Conservation (phyloP, 129 eudicot genomes). For the Oenanthe sinensis region DNA sequence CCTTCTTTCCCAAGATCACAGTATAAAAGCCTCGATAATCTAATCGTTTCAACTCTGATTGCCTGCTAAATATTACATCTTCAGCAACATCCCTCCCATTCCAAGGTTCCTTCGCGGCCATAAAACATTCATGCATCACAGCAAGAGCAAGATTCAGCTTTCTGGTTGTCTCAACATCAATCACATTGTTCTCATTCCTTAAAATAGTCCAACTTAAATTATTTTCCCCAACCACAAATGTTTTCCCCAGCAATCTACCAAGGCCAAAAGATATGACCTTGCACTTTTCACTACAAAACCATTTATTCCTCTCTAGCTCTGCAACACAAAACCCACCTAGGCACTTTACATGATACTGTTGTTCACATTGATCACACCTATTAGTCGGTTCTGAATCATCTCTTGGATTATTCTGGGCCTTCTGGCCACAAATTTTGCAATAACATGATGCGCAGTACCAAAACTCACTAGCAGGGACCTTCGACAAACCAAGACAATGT, state of each 20-base stretch:
- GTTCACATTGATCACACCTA: constrained; percentile 67
- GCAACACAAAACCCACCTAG: constrained; percentile 15
- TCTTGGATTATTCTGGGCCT: constrained; percentile 17
- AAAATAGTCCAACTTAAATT: constrained; percentile 57
- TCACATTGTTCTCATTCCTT: constrained; percentile 23
- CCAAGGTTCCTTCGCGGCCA: constrained; percentile 41
- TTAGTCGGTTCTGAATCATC: constrained; percentile 7
- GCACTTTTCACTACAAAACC: constrained; percentile 57
- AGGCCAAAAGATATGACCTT: constrained; percentile 38
- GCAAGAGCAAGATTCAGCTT: constrained; percentile 48
- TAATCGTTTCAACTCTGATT: constrained; percentile 43
- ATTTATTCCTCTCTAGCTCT: constrained; percentile 8
- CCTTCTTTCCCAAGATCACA: constrained; percentile 48
- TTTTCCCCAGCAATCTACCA: constrained; percentile 26
- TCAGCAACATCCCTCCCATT: constrained; percentile 50
- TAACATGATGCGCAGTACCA: constrained; percentile 87
- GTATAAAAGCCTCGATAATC: constrained; percentile 69
- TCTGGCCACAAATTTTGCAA: constrained; percentile 54
- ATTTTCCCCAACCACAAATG: constrained; percentile 25
- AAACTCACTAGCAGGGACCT: constrained; percentile 14
- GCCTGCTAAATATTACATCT: constrained; percentile 56
- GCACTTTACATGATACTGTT: constrained; percentile 41
- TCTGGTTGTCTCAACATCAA: constrained; percentile 18
- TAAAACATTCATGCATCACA: constrained; percentile 82
- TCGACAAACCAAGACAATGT: constrained; percentile 49